Percentiles rank a stretch among this genome's conserved stretches.
phyloP scores from a whole-genome alignment of 352 stramenopile species.

The Albugo candida region DNA sequence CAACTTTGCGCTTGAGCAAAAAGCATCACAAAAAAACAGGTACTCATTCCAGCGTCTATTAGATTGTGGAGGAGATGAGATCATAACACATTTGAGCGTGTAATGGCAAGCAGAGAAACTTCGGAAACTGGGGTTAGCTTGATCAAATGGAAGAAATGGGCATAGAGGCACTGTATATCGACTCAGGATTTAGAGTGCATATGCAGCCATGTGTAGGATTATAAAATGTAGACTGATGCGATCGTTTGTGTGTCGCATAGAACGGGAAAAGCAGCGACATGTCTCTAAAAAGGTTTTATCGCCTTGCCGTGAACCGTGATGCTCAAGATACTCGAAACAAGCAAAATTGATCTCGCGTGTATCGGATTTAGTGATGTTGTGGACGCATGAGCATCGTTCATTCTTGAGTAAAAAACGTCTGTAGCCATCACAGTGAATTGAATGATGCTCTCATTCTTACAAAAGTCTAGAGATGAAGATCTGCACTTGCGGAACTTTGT shows the following conservation, averaged over 20 bases:
- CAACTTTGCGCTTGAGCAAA: neutral
- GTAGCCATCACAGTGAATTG: no score
- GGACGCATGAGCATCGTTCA: no score
- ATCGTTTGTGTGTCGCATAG: conserved; percentile 60
- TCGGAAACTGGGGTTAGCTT: no score
- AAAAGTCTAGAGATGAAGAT: no score
- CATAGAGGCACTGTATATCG: conserved; percentile 57
- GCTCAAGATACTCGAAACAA: no score
- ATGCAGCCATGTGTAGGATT: conserved; percentile 49
- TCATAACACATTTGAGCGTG: conserved; percentile 5
- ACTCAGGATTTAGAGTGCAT: conserved; percentile 63
- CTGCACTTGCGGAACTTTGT: no score
- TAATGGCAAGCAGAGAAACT: no score
- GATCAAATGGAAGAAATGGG: conserved; percentile 1
- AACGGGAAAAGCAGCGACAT: conserved; percentile 34
- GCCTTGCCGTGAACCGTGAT: no score
- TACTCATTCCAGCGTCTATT: neutral
- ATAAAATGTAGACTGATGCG: conserved; percentile 27
- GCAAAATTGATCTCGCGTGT: no score
- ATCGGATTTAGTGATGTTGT: no score
- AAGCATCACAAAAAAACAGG: neutral
- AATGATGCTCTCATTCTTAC: no score
- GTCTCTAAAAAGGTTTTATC: conserved; percentile 6
- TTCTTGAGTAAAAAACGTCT: no score
- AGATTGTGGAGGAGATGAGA: neutral